These are phyloP conservation scores for Aspergillus candidus DNA, from an alignment of 2,329 filamentous ascomycete genomes.

Conservation along the genomic window DNA sequence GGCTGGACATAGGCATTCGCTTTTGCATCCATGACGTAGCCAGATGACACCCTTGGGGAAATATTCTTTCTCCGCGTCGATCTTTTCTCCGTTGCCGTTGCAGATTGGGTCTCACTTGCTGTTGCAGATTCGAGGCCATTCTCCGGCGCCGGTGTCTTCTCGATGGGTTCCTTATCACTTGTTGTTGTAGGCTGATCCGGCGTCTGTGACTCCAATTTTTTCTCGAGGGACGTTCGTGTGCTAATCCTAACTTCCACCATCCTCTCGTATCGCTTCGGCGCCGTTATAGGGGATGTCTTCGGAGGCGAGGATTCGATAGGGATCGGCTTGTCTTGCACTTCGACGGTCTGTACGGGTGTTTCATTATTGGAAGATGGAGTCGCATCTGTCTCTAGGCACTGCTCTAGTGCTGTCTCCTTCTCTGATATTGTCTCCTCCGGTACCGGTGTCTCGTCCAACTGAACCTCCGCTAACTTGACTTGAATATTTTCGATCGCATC, in stretches of 20 bases:
- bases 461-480: slow-evolving; percentile 23
- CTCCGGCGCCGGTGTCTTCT: not conserved
- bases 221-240: not conserved
- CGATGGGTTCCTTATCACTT: slow-evolving; percentile 3
- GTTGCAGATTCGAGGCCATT: not conserved
- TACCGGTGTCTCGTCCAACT: slow-evolving; percentile 15
- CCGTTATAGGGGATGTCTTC: not conserved
- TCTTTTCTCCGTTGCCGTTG: slow-evolving; percentile 5
- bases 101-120: slow-evolving; percentile 2
- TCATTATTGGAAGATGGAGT: not conserved
- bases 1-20: slow-evolving; percentile 30
- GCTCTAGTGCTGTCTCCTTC: not conserved
- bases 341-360: not conserved
- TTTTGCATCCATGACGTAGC: slow-evolving; percentile 28
- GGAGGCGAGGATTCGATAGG: slow-evolving; percentile 2
- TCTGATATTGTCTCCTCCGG: not conserved
- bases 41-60: slow-evolving; percentile 24
- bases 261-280: slow-evolving; percentile 13
- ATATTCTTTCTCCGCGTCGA: slow-evolving; percentile 16
- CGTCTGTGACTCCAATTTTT: not conserved
- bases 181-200: slow-evolving; percentile 1
- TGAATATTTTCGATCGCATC: slow-evolving; percentile 19
- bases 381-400: not conserved
- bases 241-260: slow-evolving; percentile 28
- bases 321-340: slow-evolving; percentile 1